Evolutionary conservation across 257 asterid species (phyloP).

Genomic region (Plantago elongata): DNA sequence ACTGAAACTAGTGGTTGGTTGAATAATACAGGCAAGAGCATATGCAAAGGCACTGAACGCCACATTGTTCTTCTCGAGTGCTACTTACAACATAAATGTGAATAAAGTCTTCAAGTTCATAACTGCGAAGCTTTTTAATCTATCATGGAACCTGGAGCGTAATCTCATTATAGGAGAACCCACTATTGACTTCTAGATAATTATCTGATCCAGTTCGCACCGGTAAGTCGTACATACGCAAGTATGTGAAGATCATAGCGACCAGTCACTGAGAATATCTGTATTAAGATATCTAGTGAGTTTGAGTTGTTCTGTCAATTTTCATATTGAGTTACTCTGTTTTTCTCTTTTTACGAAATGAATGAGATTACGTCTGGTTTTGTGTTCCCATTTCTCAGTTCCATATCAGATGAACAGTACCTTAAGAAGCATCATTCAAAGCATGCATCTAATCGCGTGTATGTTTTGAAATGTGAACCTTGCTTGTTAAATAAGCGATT

Average conservation of each 20-base stretch:
- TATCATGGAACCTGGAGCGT: slow-evolving; percentile 73
- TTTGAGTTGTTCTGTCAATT: slow-evolving; percentile 32
- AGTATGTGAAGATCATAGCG: slow-evolving; percentile 18
- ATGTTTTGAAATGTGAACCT: no score
- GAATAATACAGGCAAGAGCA: slow-evolving; percentile 56
- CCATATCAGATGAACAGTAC: no score
- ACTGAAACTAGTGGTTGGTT: background rate
- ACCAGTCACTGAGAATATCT: slow-evolving; percentile 38
- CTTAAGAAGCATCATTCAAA: no score
- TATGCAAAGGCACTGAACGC: slow-evolving; percentile 77
- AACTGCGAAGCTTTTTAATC: slow-evolving; percentile 74
- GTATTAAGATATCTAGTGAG: slow-evolving; percentile 22
- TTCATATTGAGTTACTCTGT: slow-evolving; percentile 2
- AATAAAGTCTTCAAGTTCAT: slow-evolving; percentile 83
- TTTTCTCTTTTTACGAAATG: background rate
- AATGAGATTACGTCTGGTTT: slow-evolving; percentile 5
- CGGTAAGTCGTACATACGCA: slow-evolving; percentile 6
- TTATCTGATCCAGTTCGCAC: background rate
- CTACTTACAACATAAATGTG: slow-evolving; percentile 82
- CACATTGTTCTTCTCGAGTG: slow-evolving; percentile 78
- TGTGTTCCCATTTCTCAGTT: background rate
- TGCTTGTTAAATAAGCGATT: no score
- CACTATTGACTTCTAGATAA: slow-evolving; percentile 63
- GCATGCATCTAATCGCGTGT: no score
- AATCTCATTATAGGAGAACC: slow-evolving; percentile 90